Percentiles rank a stretch among this genome's conserved stretches.
Conservation (phyloP, 2,329 filamentous ascomycete species). For the Colletotrichum scovillei region DNA sequence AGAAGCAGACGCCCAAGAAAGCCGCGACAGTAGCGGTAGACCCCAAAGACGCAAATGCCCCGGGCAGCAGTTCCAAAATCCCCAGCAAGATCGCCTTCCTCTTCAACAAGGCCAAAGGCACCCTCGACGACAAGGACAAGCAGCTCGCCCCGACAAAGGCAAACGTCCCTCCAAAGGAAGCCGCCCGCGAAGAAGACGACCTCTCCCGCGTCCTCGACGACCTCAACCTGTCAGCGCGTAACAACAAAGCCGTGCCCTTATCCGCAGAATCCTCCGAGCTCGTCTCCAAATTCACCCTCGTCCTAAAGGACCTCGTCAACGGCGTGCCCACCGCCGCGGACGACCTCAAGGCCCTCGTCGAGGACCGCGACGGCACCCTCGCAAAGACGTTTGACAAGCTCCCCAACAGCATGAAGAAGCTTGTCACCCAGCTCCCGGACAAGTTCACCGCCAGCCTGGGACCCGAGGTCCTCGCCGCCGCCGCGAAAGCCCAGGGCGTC, state of each 20-base stretch:
- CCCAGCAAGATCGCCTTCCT: constrained; percentile 46
- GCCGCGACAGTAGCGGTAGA: constrained; percentile 44
- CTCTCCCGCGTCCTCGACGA: constrained; percentile 83
- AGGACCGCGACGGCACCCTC: constrained; percentile 72
- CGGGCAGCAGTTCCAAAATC: constrained; percentile 39
- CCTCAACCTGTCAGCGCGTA: constrained; percentile 83
- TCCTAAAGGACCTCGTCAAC: constrained; percentile 92
- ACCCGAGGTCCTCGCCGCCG: constrained; percentile 84
- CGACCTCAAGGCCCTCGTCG: constrained; percentile 77
- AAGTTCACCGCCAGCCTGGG: constrained; percentile 82
- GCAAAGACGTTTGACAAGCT: constrained; percentile 72
- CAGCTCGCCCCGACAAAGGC: constrained; percentile 44
- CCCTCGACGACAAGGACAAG: constrained; percentile 51
- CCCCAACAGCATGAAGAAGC: constrained; percentile 83
- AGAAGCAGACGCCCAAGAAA: constrained; percentile 24
- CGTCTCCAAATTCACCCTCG: constrained; percentile 84
- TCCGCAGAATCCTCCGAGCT: constrained; percentile 87
- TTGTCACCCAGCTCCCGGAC: constrained; percentile 85
- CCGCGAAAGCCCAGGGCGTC: constrained; percentile 78
- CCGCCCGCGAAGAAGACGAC: constrained; percentile 72
- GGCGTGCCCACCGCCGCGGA: constrained; percentile 94
- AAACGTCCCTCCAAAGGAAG: constrained; percentile 51
- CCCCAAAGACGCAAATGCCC: constrained; percentile 40
- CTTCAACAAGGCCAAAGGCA: constrained; percentile 44
- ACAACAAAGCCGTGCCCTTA: constrained; percentile 87